These are phyloP conservation scores for Blepharisma japonicum DNA, from an alignment of 73 alveolate genomes.

Conservation along the genomic window DNA sequence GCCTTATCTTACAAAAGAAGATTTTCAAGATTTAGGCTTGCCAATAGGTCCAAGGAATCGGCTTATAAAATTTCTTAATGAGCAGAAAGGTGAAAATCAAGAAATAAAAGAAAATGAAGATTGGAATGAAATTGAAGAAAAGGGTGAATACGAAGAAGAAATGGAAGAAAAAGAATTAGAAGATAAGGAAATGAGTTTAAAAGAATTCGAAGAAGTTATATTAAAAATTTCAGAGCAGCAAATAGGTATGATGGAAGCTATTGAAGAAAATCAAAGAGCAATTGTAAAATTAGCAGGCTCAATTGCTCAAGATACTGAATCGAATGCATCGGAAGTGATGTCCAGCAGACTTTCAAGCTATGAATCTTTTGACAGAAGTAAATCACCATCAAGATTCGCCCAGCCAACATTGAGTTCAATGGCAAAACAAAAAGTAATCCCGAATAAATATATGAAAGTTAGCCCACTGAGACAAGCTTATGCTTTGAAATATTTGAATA, in stretches of 20 bases:
- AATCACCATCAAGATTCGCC: not conserved
- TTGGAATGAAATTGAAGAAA: too few relatives aligned
- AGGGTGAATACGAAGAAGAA: constrained; percentile 13
- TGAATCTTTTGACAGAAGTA: not conserved
- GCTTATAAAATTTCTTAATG: not conserved
- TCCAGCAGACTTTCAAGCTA: not conserved
- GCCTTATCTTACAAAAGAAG: not conserved
- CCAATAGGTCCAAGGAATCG: constrained; percentile 23
- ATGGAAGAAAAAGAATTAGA: not conserved
- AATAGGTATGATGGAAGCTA: not conserved
- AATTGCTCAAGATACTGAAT: not conserved
- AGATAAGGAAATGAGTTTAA: not conserved
- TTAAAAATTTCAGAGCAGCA: not conserved
- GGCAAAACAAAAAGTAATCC: constrained; percentile 22
- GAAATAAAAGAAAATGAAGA: not conserved
- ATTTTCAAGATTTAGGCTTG: not conserved
- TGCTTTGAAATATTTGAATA: not conserved
- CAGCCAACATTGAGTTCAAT: constrained; percentile 17
- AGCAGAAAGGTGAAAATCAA: not conserved
- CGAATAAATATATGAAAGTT: constrained; percentile 16
- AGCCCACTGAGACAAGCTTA: constrained; percentile 20
- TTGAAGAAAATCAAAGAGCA: not conserved
- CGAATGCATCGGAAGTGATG: not conserved
- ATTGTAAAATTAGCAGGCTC: not conserved
- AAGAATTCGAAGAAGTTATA: not conserved